phyloP scores from a whole-genome alignment of 805 yeast genomes.

The Barnettozyma wickerhamii region DNA sequence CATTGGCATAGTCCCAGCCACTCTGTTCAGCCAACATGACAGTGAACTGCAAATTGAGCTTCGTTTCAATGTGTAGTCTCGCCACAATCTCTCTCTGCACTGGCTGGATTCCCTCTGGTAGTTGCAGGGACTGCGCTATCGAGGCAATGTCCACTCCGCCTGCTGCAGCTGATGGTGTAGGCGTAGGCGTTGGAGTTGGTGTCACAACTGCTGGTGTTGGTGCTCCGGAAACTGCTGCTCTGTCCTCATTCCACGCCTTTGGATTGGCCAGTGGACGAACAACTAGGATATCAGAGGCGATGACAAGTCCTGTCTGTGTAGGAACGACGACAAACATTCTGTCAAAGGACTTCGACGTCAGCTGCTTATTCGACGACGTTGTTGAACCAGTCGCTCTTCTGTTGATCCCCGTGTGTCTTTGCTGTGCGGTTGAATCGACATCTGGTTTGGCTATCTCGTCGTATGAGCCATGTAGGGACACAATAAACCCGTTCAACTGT shows the following conservation, averaged over 20 bases:
- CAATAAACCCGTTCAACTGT: constrained; percentile 69
- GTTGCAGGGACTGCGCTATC: constrained; percentile 28
- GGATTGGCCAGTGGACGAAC: constrained; percentile 56
- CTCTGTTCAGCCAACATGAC: constrained; percentile 85
- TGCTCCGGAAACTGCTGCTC: no score
- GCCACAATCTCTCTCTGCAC: constrained; percentile 65
- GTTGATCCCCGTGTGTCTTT: background rate
- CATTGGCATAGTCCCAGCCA: constrained; percentile 71
- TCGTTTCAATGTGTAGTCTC: constrained; percentile 66
- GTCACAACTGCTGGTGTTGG: background rate
- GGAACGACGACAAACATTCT: constrained; percentile 75
- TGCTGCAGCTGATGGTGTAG: constrained; percentile 5
- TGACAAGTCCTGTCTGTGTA: constrained; percentile 65
- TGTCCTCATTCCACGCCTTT: constrained; percentile 49
- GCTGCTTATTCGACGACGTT: constrained; percentile 22
- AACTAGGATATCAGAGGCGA: constrained; percentile 80
- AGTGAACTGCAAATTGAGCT: constrained; percentile 73
- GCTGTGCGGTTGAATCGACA: constrained; percentile 23
- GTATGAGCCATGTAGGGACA: constrained; percentile 80
- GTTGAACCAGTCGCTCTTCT: constrained; percentile 2
- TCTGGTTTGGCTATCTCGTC: constrained; percentile 63
- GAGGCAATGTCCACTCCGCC: constrained; percentile 7
- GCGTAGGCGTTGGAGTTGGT: constrained; percentile 3
- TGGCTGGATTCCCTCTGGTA: constrained; percentile 26
- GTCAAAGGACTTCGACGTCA: constrained; percentile 75